Base-by-base conservation (phyloP, 805 yeast genomes). In the Candida boleticola region DNA sequence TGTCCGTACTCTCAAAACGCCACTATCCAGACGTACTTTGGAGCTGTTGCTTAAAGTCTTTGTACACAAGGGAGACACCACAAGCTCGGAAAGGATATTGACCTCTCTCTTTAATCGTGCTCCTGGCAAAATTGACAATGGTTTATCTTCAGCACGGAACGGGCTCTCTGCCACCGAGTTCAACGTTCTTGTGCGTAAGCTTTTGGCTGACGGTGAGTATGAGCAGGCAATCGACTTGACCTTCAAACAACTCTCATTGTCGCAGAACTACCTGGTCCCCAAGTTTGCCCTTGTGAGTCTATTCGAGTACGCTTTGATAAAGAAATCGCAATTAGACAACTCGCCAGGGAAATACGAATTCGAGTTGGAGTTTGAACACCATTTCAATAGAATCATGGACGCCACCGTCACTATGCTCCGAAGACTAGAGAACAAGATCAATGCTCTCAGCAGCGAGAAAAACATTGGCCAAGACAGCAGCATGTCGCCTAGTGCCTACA, bases 11-110 rank as follows among this genome's bases (percentile, higher is more conserved):
- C n/a, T 36, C 14, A 44, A 38, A n/a, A 55, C 65, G 4, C 71
- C 70, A 5, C 45, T 68, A n/a, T 47, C 52, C 22, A 47, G 71
- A 19, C 58, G 57, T 51, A 57, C 69, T 2, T 46, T 68, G 5
- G 57, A 69, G 3, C 59, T 58, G 46, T 49, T 70, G 23, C 61
- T 68, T 36, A 47, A 52, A 16, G 50, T 61, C 5, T 66, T 67
- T 36, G 42, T 64, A 29, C 21, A 30, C 11, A 62, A 56, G 39
- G 53, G 57, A 33, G 55, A 58, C 34, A 63, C 57, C 26, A 46
- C 41, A 2, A 65, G 60, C 4, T 58, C 70, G 0, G 63, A 63
- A 31, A 55, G 50, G 39, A 48, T 66, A 21, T 49, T 63, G 16
- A 57, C 53, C 43, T 48, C 59, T 6, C 64, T 70, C 7, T 50